Evolutionary conservation across 805 yeast species (phyloP).

Genomic region (Kodamaea leandrae): DNA sequence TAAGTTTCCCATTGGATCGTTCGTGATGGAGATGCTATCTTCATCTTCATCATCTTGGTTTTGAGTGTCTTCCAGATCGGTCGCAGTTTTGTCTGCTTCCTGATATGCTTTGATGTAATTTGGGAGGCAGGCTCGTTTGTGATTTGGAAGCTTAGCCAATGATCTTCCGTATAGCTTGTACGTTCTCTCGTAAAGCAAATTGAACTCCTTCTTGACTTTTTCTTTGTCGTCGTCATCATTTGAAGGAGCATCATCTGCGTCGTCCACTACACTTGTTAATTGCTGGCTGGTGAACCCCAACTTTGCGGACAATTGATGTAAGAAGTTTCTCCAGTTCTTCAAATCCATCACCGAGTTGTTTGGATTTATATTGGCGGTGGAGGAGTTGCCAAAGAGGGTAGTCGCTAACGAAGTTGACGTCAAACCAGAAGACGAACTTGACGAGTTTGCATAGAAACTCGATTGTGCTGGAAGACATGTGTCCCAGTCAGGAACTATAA

Average conservation of each 20-base stretch:
- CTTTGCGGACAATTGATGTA: constrained; percentile 32
- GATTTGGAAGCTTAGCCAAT: constrained; percentile 32
- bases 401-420: constrained; percentile 18
- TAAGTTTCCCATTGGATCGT: constrained; percentile 41
- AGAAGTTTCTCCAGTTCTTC: constrained; percentile 34
- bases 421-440: constrained; percentile 21
- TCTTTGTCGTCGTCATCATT: constrained; percentile 9
- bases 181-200: constrained; percentile 32
- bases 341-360: constrained; percentile 28
- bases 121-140: constrained; percentile 41
- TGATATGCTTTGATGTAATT: constrained; percentile 31
- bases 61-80: constrained; percentile 21
- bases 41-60: constrained; percentile 29
- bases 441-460: constrained; percentile 15
- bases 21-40: constrained; percentile 36
- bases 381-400: constrained; percentile 23
- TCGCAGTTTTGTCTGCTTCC: background rate
- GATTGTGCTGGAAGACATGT: constrained; percentile 33
- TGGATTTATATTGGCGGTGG: constrained; percentile 23
- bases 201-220: constrained; percentile 30
- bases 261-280: constrained; percentile 24
- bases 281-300: constrained; percentile 36
- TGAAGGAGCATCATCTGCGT: constrained; percentile 9
- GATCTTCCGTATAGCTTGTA: constrained; percentile 39
- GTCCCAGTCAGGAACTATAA: constrained; percentile 44